Percentiles rank a stretch among this genome's conserved stretches.
Conservation (phyloP, 1,139 yeast species). For the Debaryomyces subglobosus region DNA sequence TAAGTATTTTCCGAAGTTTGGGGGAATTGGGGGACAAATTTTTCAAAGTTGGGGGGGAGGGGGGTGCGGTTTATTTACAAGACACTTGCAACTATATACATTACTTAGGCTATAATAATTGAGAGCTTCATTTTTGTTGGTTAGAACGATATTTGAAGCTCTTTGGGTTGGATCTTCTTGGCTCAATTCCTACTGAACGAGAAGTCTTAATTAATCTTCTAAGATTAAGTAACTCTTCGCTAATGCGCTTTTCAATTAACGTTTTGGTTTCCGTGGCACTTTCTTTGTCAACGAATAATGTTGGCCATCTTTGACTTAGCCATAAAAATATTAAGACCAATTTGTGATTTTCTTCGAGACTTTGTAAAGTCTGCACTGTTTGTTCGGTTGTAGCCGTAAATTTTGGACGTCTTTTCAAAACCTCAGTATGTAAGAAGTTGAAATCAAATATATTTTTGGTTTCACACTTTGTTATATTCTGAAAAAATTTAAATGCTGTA, state of each 20-base stretch:
- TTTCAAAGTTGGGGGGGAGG: conserved; percentile 7
- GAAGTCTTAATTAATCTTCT: conserved; percentile 25
- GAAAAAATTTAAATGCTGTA: conserved; percentile 36
- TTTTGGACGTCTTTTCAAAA: conserved; percentile 28
- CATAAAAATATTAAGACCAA: conserved; percentile 73
- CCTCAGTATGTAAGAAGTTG: conserved; percentile 36
- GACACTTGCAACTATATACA: conserved; percentile 2
- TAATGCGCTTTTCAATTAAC: conserved; percentile 65
- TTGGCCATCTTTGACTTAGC: conserved; percentile 87
- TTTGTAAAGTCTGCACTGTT: conserved; percentile 43
- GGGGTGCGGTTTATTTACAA: conserved; percentile 3
- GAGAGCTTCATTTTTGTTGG: background rate
- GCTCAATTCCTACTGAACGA: background rate
- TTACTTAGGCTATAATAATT: background rate
- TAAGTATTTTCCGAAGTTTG: conserved; percentile 2
- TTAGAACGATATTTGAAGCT: conserved; percentile 8
- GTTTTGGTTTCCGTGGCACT: conserved; percentile 72
- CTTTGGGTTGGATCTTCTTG: background rate
- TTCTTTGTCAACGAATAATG: conserved; percentile 73
- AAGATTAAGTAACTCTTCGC: conserved; percentile 56
- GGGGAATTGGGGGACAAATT: conserved; percentile 9
- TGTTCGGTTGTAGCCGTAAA: conserved; percentile 22
- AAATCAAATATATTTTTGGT: conserved; percentile 49
- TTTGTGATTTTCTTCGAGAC: conserved; percentile 72
- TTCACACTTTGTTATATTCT: conserved; percentile 38